Base-by-base conservation (phyloP, 1,139 yeast genomes). In the Starmera stellimalicola region DNA sequence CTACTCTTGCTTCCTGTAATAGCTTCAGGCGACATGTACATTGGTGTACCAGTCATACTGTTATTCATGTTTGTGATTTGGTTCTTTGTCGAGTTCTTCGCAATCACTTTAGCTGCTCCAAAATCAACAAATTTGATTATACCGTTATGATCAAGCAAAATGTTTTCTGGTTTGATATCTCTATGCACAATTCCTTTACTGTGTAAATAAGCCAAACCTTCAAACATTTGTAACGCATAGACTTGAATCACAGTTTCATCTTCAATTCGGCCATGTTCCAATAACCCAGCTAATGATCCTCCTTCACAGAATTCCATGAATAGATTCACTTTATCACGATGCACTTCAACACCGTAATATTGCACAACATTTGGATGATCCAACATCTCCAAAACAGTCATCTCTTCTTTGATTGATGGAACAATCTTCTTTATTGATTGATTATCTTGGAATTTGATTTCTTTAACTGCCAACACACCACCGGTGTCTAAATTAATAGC, bases 261-360 rank as follows among this genome's bases (percentile, higher is more conserved):
- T 55, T 88, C 97, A 48, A 91, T 85, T 38, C 96, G 67, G 14
- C 98, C 98, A 53, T 87, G 93, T 35, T 76, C 83, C 38, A 91
- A 65, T 36, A 88, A 62, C 10, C 82, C 76, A 0, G 95, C 87
- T 37, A 91, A 65, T 0, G 97, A 87, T 0, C 98, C 97, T 31
- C 95, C 95, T 52, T 88, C 94, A 62, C 98, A 93, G 59, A 75
- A 87, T 58, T 91, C 99, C 98, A 93, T 91, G 54, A 91, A 93
- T 28, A 91, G 81, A 55, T 85, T 88, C 16, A 91, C 97, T 43
- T 85, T 77, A 56, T 91, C 98, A 37, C 97, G 72, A 55, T 91
- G 98, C 5, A 91, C 96, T 57, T 91, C 98, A 26, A 91, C 96
- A 30, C 98, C 98, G 52, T 76, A 88, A 53, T 91, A 91, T 52